phyloP scores from a whole-genome alignment of 352 stramenopile genomes.

The Phytophthora megakarya region DNA sequence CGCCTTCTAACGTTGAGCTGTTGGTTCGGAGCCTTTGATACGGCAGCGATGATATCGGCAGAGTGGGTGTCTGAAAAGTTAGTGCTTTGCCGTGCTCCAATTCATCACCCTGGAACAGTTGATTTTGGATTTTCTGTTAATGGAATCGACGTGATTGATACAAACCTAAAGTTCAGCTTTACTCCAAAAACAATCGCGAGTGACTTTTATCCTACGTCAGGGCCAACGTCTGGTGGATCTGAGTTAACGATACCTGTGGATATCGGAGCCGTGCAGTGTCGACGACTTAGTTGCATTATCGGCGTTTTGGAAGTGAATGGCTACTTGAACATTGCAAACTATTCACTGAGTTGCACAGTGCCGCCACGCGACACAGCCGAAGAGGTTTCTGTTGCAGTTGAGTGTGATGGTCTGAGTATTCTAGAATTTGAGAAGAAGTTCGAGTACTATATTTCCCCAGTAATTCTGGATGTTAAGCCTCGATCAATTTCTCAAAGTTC shows the following conservation, averaged over 20 bases:
- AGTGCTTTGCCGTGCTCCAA: slow-evolving; percentile 37
- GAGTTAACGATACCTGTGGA: slow-evolving; percentile 30
- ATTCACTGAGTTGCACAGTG: slow-evolving; percentile 32
- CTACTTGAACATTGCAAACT: not conserved
- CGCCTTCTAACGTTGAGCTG: slow-evolving; percentile 47
- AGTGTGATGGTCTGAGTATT: slow-evolving; percentile 35
- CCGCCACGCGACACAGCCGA: slow-evolving; percentile 17
- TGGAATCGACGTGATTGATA: slow-evolving; percentile 48
- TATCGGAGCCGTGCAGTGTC: slow-evolving; percentile 21
- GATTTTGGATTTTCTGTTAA: slow-evolving; percentile 59
- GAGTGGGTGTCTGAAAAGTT: slow-evolving; percentile 35
- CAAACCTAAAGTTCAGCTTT: slow-evolving; percentile 38
- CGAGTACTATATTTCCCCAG: slow-evolving; percentile 34
- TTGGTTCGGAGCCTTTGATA: slow-evolving; percentile 39
- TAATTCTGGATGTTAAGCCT: slow-evolving; percentile 25
- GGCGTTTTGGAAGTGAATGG: slow-evolving; percentile 19
- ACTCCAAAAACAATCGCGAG: not conserved
- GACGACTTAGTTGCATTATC: slow-evolving; percentile 37
- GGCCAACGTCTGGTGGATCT: slow-evolving; percentile 40
- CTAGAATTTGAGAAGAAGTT: slow-evolving; percentile 37
- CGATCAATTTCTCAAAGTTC: slow-evolving; percentile 25
- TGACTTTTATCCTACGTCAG: slow-evolving; percentile 32
- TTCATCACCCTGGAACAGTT: slow-evolving; percentile 28
- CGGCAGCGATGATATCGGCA: slow-evolving; percentile 7
- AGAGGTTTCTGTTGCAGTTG: slow-evolving; percentile 30